Base-by-base conservation (phyloP, 768 basidiomycete species). In the Leucocoprinus sp. region DNA sequence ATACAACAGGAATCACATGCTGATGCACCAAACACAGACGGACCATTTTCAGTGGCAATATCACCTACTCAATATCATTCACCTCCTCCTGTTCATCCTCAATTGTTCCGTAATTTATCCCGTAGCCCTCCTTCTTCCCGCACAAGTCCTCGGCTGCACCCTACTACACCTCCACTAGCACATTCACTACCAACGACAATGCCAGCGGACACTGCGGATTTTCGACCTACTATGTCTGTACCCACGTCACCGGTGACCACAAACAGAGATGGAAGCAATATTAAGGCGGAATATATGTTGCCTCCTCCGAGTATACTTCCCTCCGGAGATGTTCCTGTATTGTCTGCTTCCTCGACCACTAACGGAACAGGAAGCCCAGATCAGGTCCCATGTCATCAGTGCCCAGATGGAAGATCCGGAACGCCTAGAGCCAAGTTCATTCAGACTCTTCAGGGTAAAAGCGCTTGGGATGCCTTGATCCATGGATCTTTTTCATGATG, bases 401-500 rank as follows among this genome's bases (percentile, higher is more conserved):
- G 39, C 11, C 28, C 48, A 48, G 19, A 31, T 43, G 24, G 33
- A 55, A 9, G 59, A 24, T 56, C 51, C 18, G 59, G 59, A 8
- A 59, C 64, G 5, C 67, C 70, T 12, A 67, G 68, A 41, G 63
- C 70, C 42, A 75, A 69, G 55, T 75, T 80, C 53, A 56, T 82
- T 50, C 67, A 75, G 58, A 74, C 77, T 38, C 60, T 82, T 48
- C 74, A 77, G 57, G 67, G 67, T 19, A 79, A 81, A 63, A 74
- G 74, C 46, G 76, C 78, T 12, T 82, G 78, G 78, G 80, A 82
- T 49, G 78, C 78, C 2, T 61, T 82, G 47, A 76, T 82, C 35
- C 80, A 82, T 55, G 80, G 80, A 24, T 76, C 76, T 26, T 81
- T 77, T 57, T 72, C 78, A n/a, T 80, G 57, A 69, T 41, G 46